Evolutionary conservation across 345 rosid species (phyloP).

Genomic region (Eucalyptus polybractea): DNA sequence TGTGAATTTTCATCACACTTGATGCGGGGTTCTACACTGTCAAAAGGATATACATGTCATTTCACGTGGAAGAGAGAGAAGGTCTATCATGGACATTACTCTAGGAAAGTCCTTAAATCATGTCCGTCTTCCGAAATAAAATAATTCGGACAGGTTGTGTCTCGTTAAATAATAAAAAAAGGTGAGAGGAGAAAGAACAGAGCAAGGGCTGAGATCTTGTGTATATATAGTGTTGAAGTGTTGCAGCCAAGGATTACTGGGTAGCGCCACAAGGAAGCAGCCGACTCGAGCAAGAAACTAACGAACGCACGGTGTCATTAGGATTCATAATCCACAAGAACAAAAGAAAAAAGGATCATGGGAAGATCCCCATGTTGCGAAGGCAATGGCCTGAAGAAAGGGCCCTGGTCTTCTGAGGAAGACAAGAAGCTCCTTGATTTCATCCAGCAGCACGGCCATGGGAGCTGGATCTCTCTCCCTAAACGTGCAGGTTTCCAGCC

Average conservation of each 20-base stretch:
- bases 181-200: background rate
- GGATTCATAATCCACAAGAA: background rate
- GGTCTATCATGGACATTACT: background rate
- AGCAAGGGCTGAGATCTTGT: background rate
- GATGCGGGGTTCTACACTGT: background rate
- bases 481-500: constrained; percentile 51
- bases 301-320: background rate
- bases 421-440: constrained; percentile 56
- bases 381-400: constrained; percentile 68
- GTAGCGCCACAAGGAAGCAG: background rate
- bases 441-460: constrained; percentile 64
- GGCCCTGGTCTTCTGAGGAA: constrained; percentile 89
- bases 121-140: background rate
- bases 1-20: background rate
- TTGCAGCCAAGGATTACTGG: background rate
- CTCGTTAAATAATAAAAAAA: background rate
- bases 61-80: background rate
- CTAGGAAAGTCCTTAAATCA: background rate
- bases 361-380: constrained; percentile 77
- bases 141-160: background rate
- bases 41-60: background rate
- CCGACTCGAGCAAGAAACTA: background rate
- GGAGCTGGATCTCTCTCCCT: constrained; percentile 86
- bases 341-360: constrained; percentile 11
- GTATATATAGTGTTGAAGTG: background rate